phyloP scores from a whole-genome alignment of 805 yeast genomes.

The Dipodascopsis tothii region DNA sequence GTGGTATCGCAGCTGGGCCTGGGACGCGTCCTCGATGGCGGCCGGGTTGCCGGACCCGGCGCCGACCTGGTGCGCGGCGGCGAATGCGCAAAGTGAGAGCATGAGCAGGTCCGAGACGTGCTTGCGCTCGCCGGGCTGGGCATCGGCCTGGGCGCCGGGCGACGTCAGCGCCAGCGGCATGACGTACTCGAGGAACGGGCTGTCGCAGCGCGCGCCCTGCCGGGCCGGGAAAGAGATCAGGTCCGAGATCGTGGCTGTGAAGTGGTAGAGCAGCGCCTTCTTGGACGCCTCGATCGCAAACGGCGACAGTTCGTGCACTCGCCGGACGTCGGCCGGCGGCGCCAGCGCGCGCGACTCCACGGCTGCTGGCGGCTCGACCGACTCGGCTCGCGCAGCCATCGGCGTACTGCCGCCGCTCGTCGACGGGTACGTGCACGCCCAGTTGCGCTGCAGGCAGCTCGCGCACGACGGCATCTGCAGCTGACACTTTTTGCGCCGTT shows the following conservation, averaged over 20 bases:
- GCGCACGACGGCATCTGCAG: slow-evolving; percentile 13
- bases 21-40: background rate
- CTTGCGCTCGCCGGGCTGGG: background rate
- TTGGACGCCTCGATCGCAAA: slow-evolving; percentile 7
- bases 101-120: background rate
- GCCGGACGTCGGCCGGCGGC: background rate
- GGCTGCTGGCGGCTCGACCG: background rate
- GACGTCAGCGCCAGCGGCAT: background rate
- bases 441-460: slow-evolving; percentile 16
- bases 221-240: slow-evolving; percentile 10
- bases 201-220: background rate
- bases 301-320: background rate
- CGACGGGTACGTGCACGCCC: slow-evolving; percentile 16
- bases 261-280: slow-evolving; percentile 15
- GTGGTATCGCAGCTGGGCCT: slow-evolving; percentile 12
- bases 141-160: background rate
- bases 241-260: slow-evolving; percentile 14
- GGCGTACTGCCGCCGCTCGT: background rate
- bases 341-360: background rate
- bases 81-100: slow-evolving; percentile 13
- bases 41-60: background rate
- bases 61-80: slow-evolving; percentile 11
- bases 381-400: background rate
- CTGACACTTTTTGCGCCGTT: slow-evolving; percentile 18
- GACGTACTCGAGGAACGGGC: background rate